Percentiles rank a stretch among this genome's conserved stretches.
Conservation (phyloP, 345 rosid genomes). For the Rubroshorea leprosula region DNA sequence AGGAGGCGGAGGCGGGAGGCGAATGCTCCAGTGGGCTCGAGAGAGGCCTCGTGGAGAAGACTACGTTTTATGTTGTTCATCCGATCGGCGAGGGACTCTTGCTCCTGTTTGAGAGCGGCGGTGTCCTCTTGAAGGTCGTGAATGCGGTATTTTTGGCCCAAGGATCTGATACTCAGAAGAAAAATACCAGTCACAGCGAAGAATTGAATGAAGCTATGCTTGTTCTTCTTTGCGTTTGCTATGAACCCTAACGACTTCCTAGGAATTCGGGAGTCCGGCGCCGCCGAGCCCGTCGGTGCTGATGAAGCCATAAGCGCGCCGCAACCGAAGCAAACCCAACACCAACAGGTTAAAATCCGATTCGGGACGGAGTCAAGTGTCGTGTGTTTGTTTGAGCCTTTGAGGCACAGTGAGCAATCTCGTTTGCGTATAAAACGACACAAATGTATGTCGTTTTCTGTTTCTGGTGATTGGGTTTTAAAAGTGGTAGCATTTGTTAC, state of each 20-base stretch:
- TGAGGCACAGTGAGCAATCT: no score
- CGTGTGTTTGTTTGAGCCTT: no score
- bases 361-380: no score
- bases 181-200: conserved; percentile 73
- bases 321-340: background rate
- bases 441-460: no score
- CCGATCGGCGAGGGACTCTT: conserved; percentile 43
- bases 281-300: conserved; percentile 30
- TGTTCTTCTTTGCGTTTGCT: conserved; percentile 50
- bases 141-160: conserved; percentile 82
- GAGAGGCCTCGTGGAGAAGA: conserved; percentile 55
- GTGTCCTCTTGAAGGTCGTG: conserved; percentile 72
- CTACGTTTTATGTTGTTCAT: conserved; percentile 47
- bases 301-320: conserved; percentile 32
- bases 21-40: conserved; percentile 63
- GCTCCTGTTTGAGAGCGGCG: conserved; percentile 53
- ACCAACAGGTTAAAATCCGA: background rate
- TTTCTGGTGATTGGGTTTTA: no score
- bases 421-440: no score
- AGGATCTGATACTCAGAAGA: conserved; percentile 69
- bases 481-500: no score
- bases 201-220: conserved; percentile 65
- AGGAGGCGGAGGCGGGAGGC: conserved; percentile 71
- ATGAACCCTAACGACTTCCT: conserved; percentile 37
- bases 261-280: conserved; percentile 26